Percentiles rank a stretch among this genome's conserved stretches.
phyloP scores from a whole-genome alignment of 1,284 basidiomycete species.

The Lignosus rhinocerotis region DNA sequence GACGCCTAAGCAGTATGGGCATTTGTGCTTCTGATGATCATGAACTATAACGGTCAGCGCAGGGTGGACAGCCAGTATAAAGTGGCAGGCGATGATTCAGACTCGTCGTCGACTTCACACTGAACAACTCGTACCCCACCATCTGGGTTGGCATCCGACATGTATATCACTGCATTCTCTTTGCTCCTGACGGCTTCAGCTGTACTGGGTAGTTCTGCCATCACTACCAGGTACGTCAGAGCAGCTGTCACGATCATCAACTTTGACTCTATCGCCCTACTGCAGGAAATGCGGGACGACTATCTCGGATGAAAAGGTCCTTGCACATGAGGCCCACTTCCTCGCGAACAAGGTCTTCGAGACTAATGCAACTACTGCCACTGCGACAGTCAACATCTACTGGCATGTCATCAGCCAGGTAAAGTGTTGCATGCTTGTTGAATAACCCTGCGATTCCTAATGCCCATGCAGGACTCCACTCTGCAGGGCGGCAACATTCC shows the following conservation, averaged over 20 bases:
- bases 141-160: no score
- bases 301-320: conserved; percentile 38
- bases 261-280: background rate
- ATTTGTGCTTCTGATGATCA: background rate
- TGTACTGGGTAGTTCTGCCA: background rate
- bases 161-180: background rate
- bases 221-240: background rate
- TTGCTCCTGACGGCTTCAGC: background rate
- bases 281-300: conserved; percentile 38
- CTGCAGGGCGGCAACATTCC: conserved; percentile 46
- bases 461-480: conserved; percentile 34
- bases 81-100: background rate
- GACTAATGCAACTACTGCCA: conserved; percentile 37
- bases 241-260: background rate
- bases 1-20: background rate
- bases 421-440: background rate
- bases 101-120: background rate
- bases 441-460: background rate
- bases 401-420: conserved; percentile 47
- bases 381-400: conserved; percentile 38
- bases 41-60: background rate
- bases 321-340: conserved; percentile 45
- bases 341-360: conserved; percentile 38
- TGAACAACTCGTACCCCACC: background rate
- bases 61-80: background rate